Evolutionary conservation across 2,329 filamentous ascomycete genomes (phyloP), one percentile per base, ranked within the genome.

Genomic region (Xylariales sp.): DNA sequence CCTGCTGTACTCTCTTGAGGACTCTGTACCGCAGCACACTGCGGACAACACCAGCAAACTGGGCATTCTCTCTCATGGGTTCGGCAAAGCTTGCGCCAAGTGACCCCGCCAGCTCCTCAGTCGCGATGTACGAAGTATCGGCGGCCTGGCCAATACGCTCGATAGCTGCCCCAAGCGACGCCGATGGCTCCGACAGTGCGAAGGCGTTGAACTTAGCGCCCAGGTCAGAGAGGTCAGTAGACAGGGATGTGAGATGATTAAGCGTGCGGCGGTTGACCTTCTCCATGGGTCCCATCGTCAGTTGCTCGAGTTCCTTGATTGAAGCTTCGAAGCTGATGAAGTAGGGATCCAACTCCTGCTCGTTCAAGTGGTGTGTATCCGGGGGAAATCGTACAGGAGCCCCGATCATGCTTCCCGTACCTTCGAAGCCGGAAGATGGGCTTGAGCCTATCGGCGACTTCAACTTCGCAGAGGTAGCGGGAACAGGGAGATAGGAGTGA

Each of bases 131-230:
- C 0, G 93, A 96, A 8, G 88, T 87, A 60, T 98, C 93, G 7
- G 91, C 88, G 2, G 93, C 93, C 64, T 98, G 93, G 0, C 93
- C 93, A 33, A 95, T 79, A 48, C 90, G 84, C 64, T 98, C 93
- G 50, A 98, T 96, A 1, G 93, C 93, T 10, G 89, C 83, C 8
- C 90, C 88, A 5, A 98, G 81, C 3, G 88, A 88, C 10, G 86
- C 83, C 1, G 88, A 90, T 51, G 89, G 86, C 61, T 98, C 93
- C 0, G 90, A 96, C 1, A 98, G 73, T 0, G 94, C 94, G 63
- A 98, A 98, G 1, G 87, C 93, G 56, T 98, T 98, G 63, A 93
- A 97, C 46, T 89, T 80, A n/a, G 90, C 93, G 6, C 93, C 93
- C 7, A 98, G 74, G 58, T 98, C 93, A 51, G 89, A 88, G 46